A percentile compares a stretch with the other conserved stretches of the same genome.
Conservation (phyloP, 179 eudicot genomes). For the Beta macrorhiza region DNA sequence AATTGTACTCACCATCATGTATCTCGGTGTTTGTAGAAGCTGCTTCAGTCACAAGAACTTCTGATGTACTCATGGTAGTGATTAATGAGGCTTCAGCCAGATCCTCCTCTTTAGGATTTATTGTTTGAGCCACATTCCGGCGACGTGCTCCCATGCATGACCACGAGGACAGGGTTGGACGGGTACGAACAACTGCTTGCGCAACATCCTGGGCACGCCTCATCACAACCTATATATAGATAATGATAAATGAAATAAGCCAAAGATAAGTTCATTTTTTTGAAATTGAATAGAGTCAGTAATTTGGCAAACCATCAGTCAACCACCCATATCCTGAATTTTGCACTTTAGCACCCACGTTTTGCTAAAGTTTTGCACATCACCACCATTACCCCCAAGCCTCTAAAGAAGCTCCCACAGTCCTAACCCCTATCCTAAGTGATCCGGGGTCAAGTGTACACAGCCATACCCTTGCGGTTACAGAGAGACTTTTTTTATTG, state of each 20-base stretch:
- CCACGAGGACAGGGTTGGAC: slow-evolving; percentile 81
- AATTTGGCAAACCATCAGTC: not conserved
- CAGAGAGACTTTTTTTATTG: not conserved
- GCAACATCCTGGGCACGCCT: slow-evolving; percentile 90
- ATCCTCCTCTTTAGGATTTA: slow-evolving; percentile 45
- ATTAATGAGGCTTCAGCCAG: slow-evolving; percentile 45
- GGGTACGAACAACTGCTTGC: slow-evolving; percentile 85
- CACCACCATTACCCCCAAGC: not conserved
- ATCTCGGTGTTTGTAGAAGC: slow-evolving; percentile 24
- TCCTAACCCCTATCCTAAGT: not conserved
- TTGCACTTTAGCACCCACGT: not conserved
- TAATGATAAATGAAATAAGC: slow-evolving; percentile 14
- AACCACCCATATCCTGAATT: not conserved
- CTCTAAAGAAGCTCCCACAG: not conserved
- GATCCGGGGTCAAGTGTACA: not conserved
- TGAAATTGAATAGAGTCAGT: not conserved
- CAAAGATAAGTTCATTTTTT: not conserved
- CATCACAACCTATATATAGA: slow-evolving; percentile 67
- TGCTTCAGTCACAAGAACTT: slow-evolving; percentile 42
- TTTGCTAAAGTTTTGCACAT: not conserved
- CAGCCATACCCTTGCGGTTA: not conserved
- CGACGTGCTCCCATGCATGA: slow-evolving; percentile 94
- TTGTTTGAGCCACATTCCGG: slow-evolving; percentile 46
- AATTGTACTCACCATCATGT: slow-evolving; percentile 30
- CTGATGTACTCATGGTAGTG: slow-evolving; percentile 41